Percentiles rank a stretch among this genome's conserved stretches.
These are phyloP conservation scores for Camptophora hylomeconis DNA, from an alignment of 2,329 filamentous ascomycete genomes.

Conservation along the genomic window DNA sequence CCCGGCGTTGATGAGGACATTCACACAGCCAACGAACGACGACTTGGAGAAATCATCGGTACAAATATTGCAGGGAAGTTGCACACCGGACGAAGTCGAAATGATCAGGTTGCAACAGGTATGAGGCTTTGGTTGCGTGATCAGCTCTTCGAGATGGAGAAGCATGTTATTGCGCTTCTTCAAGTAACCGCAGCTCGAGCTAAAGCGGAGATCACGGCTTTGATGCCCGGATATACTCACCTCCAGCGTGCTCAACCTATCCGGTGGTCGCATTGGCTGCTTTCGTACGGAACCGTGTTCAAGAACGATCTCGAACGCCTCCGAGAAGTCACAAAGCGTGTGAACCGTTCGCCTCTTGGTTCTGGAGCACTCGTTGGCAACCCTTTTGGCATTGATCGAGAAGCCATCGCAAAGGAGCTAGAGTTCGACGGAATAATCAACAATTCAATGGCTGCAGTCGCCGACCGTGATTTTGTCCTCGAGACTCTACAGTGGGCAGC, in stretches of 20 bases:
- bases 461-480: constrained; percentile 68
- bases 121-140: constrained; percentile 83
- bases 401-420: constrained; percentile 64
- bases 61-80: constrained; percentile 73
- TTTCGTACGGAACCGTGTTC: constrained; percentile 63
- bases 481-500: constrained; percentile 71
- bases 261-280: constrained; percentile 69
- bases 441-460: constrained; percentile 66
- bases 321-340: constrained; percentile 56
- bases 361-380: constrained; percentile 71
- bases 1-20: constrained; percentile 34
- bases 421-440: constrained; percentile 59
- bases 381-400: constrained; percentile 68
- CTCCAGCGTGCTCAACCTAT: constrained; percentile 69
- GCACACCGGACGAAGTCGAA: constrained; percentile 75
- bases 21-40: constrained; percentile 59
- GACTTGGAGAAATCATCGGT: constrained; percentile 72
- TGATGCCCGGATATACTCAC: constrained; percentile 87
- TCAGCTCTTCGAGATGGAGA: constrained; percentile 57
- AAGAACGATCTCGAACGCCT: constrained; percentile 63
- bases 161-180: constrained; percentile 54
- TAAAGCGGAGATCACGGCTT: constrained; percentile 57
- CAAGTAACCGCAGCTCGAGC: constrained; percentile 56
- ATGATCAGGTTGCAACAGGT: constrained; percentile 81
- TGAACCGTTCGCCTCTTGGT: constrained; percentile 60